A percentile compares a stretch with the other conserved stretches of the same genome.
Evolutionary conservation across 179 eudicot species (phyloP).

Genomic region (Spergularia azorica): DNA sequence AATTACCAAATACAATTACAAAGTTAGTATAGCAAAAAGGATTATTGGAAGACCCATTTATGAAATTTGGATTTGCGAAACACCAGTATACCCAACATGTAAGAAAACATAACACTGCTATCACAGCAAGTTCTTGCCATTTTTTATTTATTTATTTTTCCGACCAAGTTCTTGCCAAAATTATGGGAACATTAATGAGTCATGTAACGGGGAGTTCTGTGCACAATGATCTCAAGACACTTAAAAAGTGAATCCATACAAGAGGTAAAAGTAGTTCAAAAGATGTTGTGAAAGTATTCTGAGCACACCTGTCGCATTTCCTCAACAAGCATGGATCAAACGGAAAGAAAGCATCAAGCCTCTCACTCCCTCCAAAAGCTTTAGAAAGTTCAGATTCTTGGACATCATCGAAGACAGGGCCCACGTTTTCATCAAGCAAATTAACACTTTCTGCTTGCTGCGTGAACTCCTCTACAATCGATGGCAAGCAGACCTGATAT

Average conservation of each 20-base stretch:
- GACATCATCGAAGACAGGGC: constrained; percentile 39
- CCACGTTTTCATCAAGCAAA: constrained; percentile 51
- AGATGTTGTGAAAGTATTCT: background rate
- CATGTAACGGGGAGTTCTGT: too few species aligned
- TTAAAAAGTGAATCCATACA: background rate
- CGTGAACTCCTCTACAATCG: constrained; percentile 87
- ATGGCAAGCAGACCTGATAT: constrained; percentile 88
- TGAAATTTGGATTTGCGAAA: too few species aligned
- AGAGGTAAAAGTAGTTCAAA: background rate
- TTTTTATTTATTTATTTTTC: too few species aligned
- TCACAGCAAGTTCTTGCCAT: too few species aligned
- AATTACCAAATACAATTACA: too few species aligned
- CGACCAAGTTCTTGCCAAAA: too few species aligned
- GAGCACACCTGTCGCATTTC: constrained; percentile 72
- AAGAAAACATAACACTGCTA: too few species aligned
- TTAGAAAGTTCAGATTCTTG: constrained; percentile 78
- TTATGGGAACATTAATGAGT: too few species aligned
- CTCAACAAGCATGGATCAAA: constrained; percentile 82
- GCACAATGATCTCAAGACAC: background rate
- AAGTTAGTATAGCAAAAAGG: too few species aligned
- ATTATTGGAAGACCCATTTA: too few species aligned
- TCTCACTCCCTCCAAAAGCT: constrained; percentile 81
- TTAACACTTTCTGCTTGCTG: constrained; percentile 65
- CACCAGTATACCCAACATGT: too few species aligned
- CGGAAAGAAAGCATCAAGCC: constrained; percentile 95